These are phyloP conservation scores for Leccinum aurantiacum DNA, from an alignment of 768 basidiomycete genomes.

Conservation along the genomic window DNA sequence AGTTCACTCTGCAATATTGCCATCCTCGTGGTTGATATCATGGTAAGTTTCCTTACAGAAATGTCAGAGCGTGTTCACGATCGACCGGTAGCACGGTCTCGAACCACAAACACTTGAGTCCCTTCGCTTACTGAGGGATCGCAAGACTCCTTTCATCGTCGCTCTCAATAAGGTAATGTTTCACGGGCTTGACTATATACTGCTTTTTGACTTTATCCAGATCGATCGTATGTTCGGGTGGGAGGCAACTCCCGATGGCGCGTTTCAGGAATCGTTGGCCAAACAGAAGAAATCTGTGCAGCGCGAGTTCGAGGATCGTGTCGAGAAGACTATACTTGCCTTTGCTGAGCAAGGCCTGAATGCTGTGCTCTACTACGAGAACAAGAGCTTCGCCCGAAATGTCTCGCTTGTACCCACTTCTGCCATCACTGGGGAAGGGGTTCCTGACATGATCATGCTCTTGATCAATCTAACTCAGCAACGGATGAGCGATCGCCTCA, in stretches of 20 bases:
- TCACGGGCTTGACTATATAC: constrained; percentile 1
- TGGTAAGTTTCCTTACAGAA: constrained; percentile 48
- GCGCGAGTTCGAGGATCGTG: constrained; percentile 90
- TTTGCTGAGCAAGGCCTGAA: constrained; percentile 99
- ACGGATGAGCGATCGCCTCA: constrained; percentile 94
- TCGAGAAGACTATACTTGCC: constrained; percentile 80
- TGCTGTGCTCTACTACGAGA: constrained; percentile 93
- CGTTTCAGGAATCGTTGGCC: constrained; percentile 87
- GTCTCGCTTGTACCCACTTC: constrained; percentile 98
- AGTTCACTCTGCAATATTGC: constrained; percentile 98
- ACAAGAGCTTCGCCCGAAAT: constrained; percentile 91
- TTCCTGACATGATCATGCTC: constrained; percentile 99
- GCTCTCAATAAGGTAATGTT: constrained; percentile 85
- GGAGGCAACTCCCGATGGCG: constrained; percentile 87
- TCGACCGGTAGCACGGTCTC: constrained; percentile 75
- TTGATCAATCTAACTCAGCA: constrained; percentile 96
- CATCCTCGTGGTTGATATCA: constrained; percentile 98
- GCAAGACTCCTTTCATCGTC: constrained; percentile 98
- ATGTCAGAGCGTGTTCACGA: constrained; percentile 4
- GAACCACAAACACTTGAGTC: constrained; percentile 99
- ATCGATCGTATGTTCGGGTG: constrained; percentile 98
- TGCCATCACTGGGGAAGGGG: constrained; percentile 95
- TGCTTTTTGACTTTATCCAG: constrained; percentile 39
- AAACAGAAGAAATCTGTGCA: constrained; percentile 78
- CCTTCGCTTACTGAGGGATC: constrained; percentile 83